phyloP scores from a whole-genome alignment of 805 yeast genomes.

The Metschnikowia sp. region DNA sequence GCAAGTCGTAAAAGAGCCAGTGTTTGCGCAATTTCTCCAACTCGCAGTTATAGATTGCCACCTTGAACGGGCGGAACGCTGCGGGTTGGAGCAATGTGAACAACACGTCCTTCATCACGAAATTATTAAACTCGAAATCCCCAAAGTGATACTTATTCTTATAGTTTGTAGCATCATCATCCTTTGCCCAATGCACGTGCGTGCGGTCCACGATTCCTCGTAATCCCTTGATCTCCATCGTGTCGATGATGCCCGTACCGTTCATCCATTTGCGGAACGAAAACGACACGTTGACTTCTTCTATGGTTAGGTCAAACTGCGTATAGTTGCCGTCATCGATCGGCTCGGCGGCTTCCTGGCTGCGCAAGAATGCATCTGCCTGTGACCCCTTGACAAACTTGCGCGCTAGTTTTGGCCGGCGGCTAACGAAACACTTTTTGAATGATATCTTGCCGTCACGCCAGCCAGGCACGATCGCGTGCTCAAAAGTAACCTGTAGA shows the following conservation, averaged over 20 bases:
- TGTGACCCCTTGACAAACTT: conserved; percentile 70
- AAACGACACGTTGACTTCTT: conserved; percentile 74
- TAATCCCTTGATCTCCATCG: conserved; percentile 71
- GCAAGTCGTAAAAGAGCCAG: conserved; percentile 86
- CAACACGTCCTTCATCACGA: conserved; percentile 79
- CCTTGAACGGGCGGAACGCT: conserved; percentile 77
- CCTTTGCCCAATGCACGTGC: conserved; percentile 76
- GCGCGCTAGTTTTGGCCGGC: conserved; percentile 63
- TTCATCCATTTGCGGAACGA: conserved; percentile 85
- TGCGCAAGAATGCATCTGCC: conserved; percentile 63
- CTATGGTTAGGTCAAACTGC: conserved; percentile 88
- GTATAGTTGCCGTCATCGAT: conserved; percentile 91
- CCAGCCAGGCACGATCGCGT: conserved; percentile 95
- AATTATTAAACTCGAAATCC: conserved; percentile 86
- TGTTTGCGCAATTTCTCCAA: conserved; percentile 78
- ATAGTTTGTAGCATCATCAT: conserved; percentile 81
- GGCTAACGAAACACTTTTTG: conserved; percentile 79
- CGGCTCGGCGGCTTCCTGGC: conserved; percentile 30
- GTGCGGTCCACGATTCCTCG: conserved; percentile 93
- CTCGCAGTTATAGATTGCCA: conserved; percentile 85
- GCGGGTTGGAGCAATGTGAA: conserved; percentile 80
- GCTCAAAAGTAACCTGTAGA: conserved; percentile 81
- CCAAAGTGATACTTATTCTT: conserved; percentile 74
- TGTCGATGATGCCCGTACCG: conserved; percentile 83
- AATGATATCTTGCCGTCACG: conserved; percentile 80